Evolutionary conservation across 2,329 filamentous ascomycete genomes (phyloP).

Genomic region (Pseudogymnoascus sp.): DNA sequence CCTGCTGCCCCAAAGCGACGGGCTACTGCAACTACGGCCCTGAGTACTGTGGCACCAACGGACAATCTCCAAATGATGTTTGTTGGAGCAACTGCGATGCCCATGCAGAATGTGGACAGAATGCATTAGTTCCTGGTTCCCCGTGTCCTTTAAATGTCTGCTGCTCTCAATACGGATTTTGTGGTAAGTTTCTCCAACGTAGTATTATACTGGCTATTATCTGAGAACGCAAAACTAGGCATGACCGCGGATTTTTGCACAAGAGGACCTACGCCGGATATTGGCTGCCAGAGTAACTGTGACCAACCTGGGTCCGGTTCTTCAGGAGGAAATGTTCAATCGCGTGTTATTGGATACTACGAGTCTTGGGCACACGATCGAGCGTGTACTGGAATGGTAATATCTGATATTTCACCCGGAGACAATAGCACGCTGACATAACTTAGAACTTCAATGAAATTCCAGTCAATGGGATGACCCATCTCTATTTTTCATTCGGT

Average conservation of each 20-base stretch:
- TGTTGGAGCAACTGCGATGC: slow-evolving; percentile 31
- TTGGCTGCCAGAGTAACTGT: slow-evolving; percentile 16
- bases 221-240: slow-evolving; percentile 11
- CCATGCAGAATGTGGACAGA: slow-evolving; percentile 29
- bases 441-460: slow-evolving; percentile 13
- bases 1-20: slow-evolving; percentile 22
- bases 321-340: background rate
- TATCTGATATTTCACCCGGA: background rate
- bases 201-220: slow-evolving; percentile 11
- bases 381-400: slow-evolving; percentile 13
- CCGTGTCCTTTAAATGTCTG: slow-evolving; percentile 27
- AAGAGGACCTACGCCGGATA: slow-evolving; percentile 7
- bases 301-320: slow-evolving; percentile 3
- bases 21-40: slow-evolving; percentile 19
- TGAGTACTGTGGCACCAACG: slow-evolving; percentile 21
- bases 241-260: slow-evolving; percentile 23
- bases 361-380: slow-evolving; percentile 13
- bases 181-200: slow-evolving; percentile 17
- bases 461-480: slow-evolving; percentile 17
- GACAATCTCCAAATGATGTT: slow-evolving; percentile 22
- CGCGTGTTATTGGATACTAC: slow-evolving; percentile 21
- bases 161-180: slow-evolving; percentile 18
- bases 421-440: background rate
- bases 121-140: slow-evolving; percentile 19
- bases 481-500: slow-evolving; percentile 25